Evolutionary conservation across 441 rosid genomes (phyloP).

Genomic region (Erodium trifolium): DNA sequence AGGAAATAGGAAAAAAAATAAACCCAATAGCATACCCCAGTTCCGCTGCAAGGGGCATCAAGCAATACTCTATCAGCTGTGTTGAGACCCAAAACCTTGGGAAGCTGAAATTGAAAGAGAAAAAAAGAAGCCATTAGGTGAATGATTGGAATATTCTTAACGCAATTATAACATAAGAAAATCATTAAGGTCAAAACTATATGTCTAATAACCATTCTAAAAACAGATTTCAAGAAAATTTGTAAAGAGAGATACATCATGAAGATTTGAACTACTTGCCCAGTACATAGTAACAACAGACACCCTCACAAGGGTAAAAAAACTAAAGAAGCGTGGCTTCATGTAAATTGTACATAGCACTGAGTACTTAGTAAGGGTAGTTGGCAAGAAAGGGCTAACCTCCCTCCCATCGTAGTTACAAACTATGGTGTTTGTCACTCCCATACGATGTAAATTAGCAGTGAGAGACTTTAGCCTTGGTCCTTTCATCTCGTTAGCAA

Average conservation of each 20-base stretch:
- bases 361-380: neutral
- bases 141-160: neutral
- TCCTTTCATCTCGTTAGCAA: slow-evolving; percentile 90
- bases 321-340: too few relatives aligned
- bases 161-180: too few relatives aligned
- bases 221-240: too few relatives aligned
- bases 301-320: too few relatives aligned
- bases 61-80: slow-evolving; percentile 83
- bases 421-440: slow-evolving; percentile 86
- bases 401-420: slow-evolving; percentile 95
- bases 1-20: neutral
- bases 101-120: slow-evolving; percentile 40
- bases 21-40: slow-evolving; percentile 57
- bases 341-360: too few relatives aligned
- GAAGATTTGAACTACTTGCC: too few relatives aligned
- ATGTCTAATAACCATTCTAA: too few relatives aligned
- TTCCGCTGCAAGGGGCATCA: slow-evolving; percentile 98
- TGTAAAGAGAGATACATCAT: too few relatives aligned
- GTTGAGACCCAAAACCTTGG: slow-evolving; percentile 69
- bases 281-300: too few relatives aligned
- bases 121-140: slow-evolving; percentile 7
- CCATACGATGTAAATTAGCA: slow-evolving; percentile 94
- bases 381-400: slow-evolving; percentile 37
- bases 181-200: too few relatives aligned
- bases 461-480: slow-evolving; percentile 78